These are phyloP conservation scores for Leccinum subtestaceum DNA, from an alignment of 768 basidiomycete species.

Conservation along the genomic window DNA sequence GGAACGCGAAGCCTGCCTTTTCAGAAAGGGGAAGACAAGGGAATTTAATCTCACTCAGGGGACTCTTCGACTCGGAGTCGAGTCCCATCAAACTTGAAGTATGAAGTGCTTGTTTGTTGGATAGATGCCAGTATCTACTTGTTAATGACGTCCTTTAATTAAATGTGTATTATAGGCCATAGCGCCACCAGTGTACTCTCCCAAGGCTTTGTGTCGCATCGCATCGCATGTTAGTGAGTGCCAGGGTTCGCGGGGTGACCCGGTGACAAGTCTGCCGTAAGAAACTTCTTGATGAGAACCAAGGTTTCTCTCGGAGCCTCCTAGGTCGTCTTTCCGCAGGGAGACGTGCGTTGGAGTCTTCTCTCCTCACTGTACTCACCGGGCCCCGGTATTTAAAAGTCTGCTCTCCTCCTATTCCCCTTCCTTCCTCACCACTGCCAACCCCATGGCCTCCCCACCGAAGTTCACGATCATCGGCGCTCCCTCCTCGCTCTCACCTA, in stretches of 20 bases:
- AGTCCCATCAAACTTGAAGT: neutral
- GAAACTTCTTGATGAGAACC: no score
- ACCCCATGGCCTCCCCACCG: constrained; percentile 13
- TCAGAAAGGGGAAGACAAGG: neutral
- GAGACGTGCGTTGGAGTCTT: no score
- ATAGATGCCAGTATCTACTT: neutral
- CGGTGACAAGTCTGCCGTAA: no score
- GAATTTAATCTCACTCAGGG: neutral
- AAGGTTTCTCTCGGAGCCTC: no score
- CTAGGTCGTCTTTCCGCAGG: no score
- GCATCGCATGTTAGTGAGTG: no score
- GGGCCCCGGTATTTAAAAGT: constrained; percentile 1
- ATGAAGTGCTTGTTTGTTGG: neutral
- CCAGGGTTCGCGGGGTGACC: no score
- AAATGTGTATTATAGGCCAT: no score
- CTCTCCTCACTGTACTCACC: neutral
- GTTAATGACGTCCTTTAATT: no score
- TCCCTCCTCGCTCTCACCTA: constrained; percentile 29
- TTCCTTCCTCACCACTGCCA: no score
- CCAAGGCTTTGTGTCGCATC: no score
- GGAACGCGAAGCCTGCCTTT: neutral
- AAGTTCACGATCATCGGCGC: constrained; percentile 31
- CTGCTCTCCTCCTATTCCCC: neutral
- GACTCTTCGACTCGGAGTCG: neutral
- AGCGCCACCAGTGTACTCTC: no score